These are phyloP conservation scores for Phytopythium delawarense DNA, from an alignment of 352 stramenopile species.

Conservation along the genomic window DNA sequence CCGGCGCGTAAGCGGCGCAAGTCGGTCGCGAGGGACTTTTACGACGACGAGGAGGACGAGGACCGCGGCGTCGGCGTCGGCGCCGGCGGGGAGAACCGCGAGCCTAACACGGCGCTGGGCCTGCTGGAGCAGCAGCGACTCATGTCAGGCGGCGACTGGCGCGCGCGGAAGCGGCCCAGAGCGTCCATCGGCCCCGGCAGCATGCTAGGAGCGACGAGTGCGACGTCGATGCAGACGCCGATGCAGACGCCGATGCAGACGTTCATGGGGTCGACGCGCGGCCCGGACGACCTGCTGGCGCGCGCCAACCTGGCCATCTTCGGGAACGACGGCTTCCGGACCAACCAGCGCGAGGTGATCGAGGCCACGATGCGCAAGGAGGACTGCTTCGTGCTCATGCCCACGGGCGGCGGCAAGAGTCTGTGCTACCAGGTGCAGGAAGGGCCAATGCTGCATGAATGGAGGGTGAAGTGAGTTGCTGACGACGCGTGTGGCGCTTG, in stretches of 20 bases:
- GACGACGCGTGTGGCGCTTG: constrained; percentile 2
- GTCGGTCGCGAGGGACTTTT: constrained; percentile 24
- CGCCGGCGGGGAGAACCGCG: constrained; percentile 27
- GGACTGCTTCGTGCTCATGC: constrained; percentile 95
- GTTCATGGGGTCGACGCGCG: background rate
- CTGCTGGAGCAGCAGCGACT: constrained; percentile 1
- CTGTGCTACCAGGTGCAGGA: constrained; percentile 88
- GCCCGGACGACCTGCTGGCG: constrained; percentile 29
- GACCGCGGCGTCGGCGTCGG: constrained; percentile 11
- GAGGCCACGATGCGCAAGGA: constrained; percentile 86
- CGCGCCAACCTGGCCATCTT: constrained; percentile 66
- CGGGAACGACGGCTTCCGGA: constrained; percentile 80
- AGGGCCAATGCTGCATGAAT: background rate
- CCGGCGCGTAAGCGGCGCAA: constrained; percentile 10
- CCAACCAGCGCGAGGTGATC: constrained; percentile 91
- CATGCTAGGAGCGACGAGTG: background rate
- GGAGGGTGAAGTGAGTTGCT: background rate
- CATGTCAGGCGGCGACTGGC: constrained; percentile 2
- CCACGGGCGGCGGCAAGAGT: constrained; percentile 89
- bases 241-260: background rate
- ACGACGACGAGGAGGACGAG: constrained; percentile 38
- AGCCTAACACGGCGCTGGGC: constrained; percentile 43
- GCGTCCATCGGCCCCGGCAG: background rate
- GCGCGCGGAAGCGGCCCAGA: constrained; percentile 15
- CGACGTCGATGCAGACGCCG: background rate